Percentiles rank a stretch among this genome's conserved stretches.
Evolutionary conservation across 2,329 filamentous ascomycete genomes (phyloP).

Genomic region (Sarocladium strictum): DNA sequence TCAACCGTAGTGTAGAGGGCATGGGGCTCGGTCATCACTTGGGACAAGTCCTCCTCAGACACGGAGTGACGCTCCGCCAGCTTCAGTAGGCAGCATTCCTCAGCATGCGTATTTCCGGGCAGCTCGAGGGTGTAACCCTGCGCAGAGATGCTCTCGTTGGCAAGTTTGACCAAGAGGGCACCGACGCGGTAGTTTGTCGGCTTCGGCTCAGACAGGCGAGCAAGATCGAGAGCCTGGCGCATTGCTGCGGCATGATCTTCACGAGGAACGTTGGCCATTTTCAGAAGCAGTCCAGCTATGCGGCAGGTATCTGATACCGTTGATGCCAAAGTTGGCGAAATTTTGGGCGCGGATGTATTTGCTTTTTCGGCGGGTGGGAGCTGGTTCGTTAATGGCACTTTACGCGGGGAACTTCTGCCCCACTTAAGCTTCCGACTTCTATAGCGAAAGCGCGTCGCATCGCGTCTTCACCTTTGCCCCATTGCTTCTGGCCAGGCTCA

Average conservation of each 20-base stretch:
- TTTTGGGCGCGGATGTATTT: too few relatives aligned
- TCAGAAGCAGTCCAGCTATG: not conserved
- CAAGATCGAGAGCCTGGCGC: conserved; percentile 67
- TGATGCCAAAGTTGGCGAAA: too few relatives aligned
- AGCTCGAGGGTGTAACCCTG: conserved; percentile 90
- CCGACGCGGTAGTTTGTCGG: conserved; percentile 93
- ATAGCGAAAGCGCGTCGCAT: conserved; percentile 4
- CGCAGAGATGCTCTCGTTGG: conserved; percentile 56
- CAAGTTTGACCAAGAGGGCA: conserved; percentile 67
- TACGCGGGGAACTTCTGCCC: not conserved
- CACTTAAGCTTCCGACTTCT: not conserved
- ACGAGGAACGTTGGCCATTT: conserved; percentile 18
- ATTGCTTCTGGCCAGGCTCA: not conserved
- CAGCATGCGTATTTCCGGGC: conserved; percentile 89
- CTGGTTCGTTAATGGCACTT: not conserved
- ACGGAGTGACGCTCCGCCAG: conserved; percentile 43
- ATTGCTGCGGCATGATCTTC: conserved; percentile 48
- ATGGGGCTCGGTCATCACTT: conserved; percentile 25
- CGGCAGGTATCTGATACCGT: not conserved
- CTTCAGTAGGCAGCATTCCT: conserved; percentile 87
- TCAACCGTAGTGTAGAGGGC: conserved; percentile 89
- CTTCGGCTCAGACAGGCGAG: conserved; percentile 73
- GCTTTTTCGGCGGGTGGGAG: too few relatives aligned
- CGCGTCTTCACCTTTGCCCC: conserved; percentile 7
- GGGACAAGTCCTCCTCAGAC: conserved; percentile 49